Percentiles rank a stretch among this genome's conserved stretches.
These are phyloP conservation scores for Wallacemonas sp. DNA, from an alignment of 208 protist genomes.

Conservation along the genomic window DNA sequence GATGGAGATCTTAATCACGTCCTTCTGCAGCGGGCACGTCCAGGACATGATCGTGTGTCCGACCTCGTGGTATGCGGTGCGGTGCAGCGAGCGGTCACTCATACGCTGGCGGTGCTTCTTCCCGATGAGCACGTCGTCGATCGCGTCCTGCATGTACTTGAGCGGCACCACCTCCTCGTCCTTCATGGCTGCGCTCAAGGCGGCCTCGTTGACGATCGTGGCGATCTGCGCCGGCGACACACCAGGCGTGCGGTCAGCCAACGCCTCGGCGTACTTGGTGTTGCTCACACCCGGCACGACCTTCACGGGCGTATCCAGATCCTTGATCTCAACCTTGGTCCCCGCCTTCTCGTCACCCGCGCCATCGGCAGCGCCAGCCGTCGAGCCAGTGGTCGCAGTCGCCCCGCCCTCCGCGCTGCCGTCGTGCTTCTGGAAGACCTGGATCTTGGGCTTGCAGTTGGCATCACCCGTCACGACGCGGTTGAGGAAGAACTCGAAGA, in stretches of 20 bases:
- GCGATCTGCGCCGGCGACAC: constrained; percentile 95
- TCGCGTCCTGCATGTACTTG: constrained; percentile 78
- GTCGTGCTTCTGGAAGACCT: constrained; percentile 62
- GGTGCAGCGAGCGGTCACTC: constrained; percentile 72
- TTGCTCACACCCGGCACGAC: constrained; percentile 84
- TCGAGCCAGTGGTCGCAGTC: too few relatives aligned
- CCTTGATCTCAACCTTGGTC: constrained; percentile 33
- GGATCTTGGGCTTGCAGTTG: constrained; percentile 83
- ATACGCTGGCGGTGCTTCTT: constrained; percentile 94
- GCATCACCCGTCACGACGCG: constrained; percentile 87
- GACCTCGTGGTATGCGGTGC: constrained; percentile 97
- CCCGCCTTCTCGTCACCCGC: constrained; percentile 22
- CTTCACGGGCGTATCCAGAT: constrained; percentile 51
- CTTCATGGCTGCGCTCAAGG: constrained; percentile 85
- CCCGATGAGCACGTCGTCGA: constrained; percentile 93
- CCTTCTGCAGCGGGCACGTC: constrained; percentile 84
- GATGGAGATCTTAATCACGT: constrained; percentile 93
- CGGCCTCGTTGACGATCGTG: constrained; percentile 98
- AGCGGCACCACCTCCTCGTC: constrained; percentile 77
- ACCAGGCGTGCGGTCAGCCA: constrained; percentile 91
- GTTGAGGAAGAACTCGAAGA: constrained; percentile 92
- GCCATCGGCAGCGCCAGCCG: constrained; percentile 1
- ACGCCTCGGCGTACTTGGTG: constrained; percentile 60
- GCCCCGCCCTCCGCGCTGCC: constrained; percentile 47
- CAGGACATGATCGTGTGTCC: constrained; percentile 97